phyloP scores from a whole-genome alignment of 1,284 basidiomycete species.

The Trametes polyzona region DNA sequence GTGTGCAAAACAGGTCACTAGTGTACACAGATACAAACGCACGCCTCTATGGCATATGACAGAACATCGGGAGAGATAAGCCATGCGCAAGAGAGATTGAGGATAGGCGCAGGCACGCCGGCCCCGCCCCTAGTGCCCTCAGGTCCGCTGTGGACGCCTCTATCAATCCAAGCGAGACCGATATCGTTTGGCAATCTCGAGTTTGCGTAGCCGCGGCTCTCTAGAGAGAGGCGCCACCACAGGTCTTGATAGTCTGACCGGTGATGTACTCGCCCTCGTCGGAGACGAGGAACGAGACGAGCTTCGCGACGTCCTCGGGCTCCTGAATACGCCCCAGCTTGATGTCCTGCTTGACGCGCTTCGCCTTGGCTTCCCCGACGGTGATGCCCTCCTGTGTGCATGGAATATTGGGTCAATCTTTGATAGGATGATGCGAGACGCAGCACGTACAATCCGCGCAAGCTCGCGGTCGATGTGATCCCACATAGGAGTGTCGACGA shows the following conservation, averaged over 20 bases:
- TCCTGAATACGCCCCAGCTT: constrained; percentile 39
- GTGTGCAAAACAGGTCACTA: background rate
- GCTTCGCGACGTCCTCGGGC: constrained; percentile 45
- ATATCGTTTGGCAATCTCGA: background rate
- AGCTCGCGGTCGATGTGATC: constrained; percentile 41
- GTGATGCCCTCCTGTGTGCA: constrained; percentile 31
- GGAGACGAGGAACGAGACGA: constrained; percentile 49
- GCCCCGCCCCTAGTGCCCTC: constrained; percentile 11
- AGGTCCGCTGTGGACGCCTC: background rate
- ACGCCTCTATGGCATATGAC: constrained; percentile 5
- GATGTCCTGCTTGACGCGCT: constrained; percentile 37
- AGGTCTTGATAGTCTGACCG: constrained; percentile 43
- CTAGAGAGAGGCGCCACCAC: constrained; percentile 38
- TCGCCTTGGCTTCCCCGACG: constrained; percentile 37
- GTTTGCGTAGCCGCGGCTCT: background rate
- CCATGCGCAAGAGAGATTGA: background rate
- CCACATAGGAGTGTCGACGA: constrained; percentile 43
- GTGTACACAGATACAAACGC: constrained; percentile 7
- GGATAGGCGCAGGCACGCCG: constrained; percentile 14
- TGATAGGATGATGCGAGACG: background rate
- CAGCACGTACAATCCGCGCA: constrained; percentile 33
- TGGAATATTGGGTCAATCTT: background rate
- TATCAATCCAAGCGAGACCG: background rate
- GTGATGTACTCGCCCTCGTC: constrained; percentile 46
- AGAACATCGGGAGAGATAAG: background rate